Conservation (phyloP, 805 yeast species). For the Zygoascus biomembranicola region DNA sequence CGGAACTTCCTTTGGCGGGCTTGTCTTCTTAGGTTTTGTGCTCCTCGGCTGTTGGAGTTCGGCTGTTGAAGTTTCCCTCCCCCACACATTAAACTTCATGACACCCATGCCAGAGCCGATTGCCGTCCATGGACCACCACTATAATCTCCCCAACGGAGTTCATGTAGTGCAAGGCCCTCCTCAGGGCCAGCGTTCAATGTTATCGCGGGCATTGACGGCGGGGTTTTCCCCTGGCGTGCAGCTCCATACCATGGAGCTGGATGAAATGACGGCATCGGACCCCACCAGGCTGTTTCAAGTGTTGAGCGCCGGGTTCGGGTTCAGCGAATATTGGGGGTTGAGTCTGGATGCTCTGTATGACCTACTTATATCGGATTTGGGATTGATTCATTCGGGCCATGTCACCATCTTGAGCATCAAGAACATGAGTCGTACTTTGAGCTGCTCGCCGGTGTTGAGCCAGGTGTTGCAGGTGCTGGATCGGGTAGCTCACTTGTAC, state of each 20-base stretch:
- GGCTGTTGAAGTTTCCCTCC: neutral
- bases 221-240: neutral
- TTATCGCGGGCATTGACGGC: neutral
- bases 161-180: neutral
- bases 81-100: neutral
- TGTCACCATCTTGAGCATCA: neutral
- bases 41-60: neutral
- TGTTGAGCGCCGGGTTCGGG: neutral
- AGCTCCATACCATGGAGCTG: neutral
- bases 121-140: neutral
- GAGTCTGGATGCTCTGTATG: constrained; percentile 8
- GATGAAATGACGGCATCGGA: neutral
- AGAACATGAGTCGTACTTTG: constrained; percentile 1
- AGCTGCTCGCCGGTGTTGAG: neutral
- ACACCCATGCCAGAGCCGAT: neutral
- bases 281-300: neutral
- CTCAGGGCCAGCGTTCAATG: neutral
- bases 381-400: neutral
- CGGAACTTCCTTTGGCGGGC: too few relatives aligned
- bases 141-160: neutral
- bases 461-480: constrained; percentile 1
- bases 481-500: constrained; percentile 4
- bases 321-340: constrained; percentile 14
- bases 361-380: constrained; percentile 7
- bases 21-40: neutral